Evolutionary conservation across 169 alveolate species (phyloP).

Genomic region (Theileria annulata): DNA sequence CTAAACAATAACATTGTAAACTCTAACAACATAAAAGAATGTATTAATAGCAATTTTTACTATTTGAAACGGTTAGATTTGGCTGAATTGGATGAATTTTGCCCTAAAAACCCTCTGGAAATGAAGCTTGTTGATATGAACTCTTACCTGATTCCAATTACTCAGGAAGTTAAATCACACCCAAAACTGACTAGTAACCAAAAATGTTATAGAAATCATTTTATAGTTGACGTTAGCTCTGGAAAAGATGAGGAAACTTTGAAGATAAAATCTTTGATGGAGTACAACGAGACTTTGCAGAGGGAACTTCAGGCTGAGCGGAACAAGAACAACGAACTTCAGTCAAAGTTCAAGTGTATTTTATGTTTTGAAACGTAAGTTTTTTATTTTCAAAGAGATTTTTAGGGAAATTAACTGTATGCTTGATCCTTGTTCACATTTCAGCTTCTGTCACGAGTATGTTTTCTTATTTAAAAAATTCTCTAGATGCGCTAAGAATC

Average conservation of each 20-base stretch:
- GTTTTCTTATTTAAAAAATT: not conserved
- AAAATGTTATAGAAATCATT: not conserved
- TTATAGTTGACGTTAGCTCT: not conserved
- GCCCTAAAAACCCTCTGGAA: slow-evolving; percentile 62
- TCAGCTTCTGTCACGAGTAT: slow-evolving; percentile 56
- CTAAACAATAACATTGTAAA: not conserved
- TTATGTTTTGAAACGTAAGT: slow-evolving; percentile 60
- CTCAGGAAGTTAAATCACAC: not conserved
- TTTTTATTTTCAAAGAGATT: not conserved
- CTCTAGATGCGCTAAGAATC: slow-evolving; percentile 51
- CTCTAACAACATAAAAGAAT: not conserved
- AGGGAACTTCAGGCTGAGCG: slow-evolving; percentile 51
- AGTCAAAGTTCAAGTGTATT: slow-evolving; percentile 49
- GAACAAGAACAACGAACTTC: slow-evolving; percentile 23
- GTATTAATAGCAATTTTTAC: not conserved
- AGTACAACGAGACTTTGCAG: slow-evolving; percentile 31
- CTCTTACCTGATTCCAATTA: not conserved
- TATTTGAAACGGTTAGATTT: slow-evolving; percentile 33
- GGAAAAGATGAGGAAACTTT: slow-evolving; percentile 14
- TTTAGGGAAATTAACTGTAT: slow-evolving; percentile 53
- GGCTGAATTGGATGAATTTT: not conserved
- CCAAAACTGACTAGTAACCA: slow-evolving; percentile 20
- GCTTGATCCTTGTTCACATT: slow-evolving; percentile 63
- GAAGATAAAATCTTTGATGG: slow-evolving; percentile 38
- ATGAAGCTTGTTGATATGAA: slow-evolving; percentile 27